Evolutionary conservation across 1,139 yeast species (phyloP), one percentile per base, ranked within the genome.

Genomic region (Suhomyces chickasaworum): DNA sequence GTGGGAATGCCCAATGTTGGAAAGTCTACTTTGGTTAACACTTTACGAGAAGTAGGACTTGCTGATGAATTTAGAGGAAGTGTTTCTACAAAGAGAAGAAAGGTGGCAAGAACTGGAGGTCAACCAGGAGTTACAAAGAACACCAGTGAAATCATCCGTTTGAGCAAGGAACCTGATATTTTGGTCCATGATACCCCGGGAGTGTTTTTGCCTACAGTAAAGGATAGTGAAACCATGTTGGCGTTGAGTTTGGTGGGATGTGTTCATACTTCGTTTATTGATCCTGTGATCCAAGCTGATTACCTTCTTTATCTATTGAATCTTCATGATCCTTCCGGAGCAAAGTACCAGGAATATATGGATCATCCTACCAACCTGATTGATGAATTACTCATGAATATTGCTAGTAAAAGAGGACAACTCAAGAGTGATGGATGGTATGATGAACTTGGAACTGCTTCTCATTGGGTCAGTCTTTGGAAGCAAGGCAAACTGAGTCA

Each of bases 1-100:
- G 83, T 87, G 9, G 99, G 99, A 0, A 88, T 93, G 95, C 99
- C 99, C 1, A 93, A 93, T 63, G 96, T 90, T n/a, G 99, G 99
- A 1, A 93, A 93, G 64, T 88, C 96, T n/a, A 86, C 96, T 0
- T 67, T 93, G 47, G 85, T 91, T 10, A 93, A 93, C 60, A 76
- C 86, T 0, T 68, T 93, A 43, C 68, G 97, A 47, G 72, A 73
- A 18, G 78, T 78, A 2, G 89, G 89, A 2, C 63, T 71, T 45
- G 53, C 63, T 9, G 45, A 52, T 7, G 56, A 54, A 37, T 49
- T 53, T n/a, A 50, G 49, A 21, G 56, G 53, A 7, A 53, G 56
- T 15, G 53, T 69, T 13, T 65, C 76, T 10, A 61, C 67, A 52
- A 79, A 68, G 44, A 63, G 62, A 36, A 73, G 73, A 50, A 86